These are phyloP conservation scores for Westerdykella ornata DNA, from an alignment of 2,329 filamentous ascomycete species.

Conservation along the genomic window DNA sequence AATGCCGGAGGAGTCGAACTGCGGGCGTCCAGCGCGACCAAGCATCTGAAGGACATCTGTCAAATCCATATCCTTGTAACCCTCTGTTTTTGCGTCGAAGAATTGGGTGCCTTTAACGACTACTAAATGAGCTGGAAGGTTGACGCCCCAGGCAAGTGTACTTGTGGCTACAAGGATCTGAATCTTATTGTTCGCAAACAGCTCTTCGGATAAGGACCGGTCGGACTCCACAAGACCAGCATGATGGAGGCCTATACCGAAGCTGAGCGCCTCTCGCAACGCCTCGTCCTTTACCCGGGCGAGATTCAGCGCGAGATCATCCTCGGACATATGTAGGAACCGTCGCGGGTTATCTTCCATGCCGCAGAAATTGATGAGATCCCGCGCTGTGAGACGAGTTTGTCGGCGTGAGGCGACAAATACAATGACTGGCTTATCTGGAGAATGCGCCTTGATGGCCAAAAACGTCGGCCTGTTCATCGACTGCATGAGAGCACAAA, in stretches of 20 bases:
- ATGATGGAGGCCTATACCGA: slow-evolving; percentile 95
- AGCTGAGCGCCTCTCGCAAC: slow-evolving; percentile 86
- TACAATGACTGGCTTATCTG: slow-evolving; percentile 94
- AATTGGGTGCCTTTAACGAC: slow-evolving; percentile 98
- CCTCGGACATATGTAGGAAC: slow-evolving; percentile 90
- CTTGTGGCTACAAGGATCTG: slow-evolving; percentile 94
- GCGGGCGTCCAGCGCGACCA: slow-evolving; percentile 86
- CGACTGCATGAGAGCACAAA: slow-evolving; percentile 96
- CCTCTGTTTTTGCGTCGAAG: slow-evolving; percentile 96
- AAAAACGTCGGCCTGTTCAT: slow-evolving; percentile 98
- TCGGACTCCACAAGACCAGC: slow-evolving; percentile 94
- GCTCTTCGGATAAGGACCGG: slow-evolving; percentile 81
- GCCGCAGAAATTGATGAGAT: slow-evolving; percentile 93
- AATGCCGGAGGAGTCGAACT: slow-evolving; percentile 93
- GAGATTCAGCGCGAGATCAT: slow-evolving; percentile 85
- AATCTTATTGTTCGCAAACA: slow-evolving; percentile 97
- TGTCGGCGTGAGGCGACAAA: slow-evolving; percentile 95
- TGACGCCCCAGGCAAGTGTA: slow-evolving; percentile 96
- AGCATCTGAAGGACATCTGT: slow-evolving; percentile 98
- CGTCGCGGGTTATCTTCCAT: slow-evolving; percentile 97
- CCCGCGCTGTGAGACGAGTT: slow-evolving; percentile 89
- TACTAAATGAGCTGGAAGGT: slow-evolving; percentile 90
- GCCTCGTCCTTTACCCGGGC: slow-evolving; percentile 87
- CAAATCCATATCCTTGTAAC: slow-evolving; percentile 97
- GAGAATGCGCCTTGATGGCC: slow-evolving; percentile 93